Evolutionary conservation across 78 protist genomes (phyloP).

Genomic region (Capsaspora owczarzaki): DNA sequence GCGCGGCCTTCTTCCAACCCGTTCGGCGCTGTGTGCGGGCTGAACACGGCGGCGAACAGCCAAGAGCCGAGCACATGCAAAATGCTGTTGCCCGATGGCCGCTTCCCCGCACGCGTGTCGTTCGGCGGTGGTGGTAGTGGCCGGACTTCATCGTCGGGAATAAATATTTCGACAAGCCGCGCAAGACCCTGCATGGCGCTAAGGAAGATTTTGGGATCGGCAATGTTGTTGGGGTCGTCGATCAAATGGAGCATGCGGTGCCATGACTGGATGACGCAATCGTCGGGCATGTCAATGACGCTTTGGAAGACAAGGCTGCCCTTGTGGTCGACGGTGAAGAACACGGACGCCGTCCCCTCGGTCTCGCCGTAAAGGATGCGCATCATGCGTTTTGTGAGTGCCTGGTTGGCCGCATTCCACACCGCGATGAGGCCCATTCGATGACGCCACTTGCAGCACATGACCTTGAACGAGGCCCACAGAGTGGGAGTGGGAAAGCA

Average conservation of each 20-base stretch:
- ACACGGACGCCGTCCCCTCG: not conserved
- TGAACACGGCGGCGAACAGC: not conserved
- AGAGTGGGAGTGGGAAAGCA: not conserved
- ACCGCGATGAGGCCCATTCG: not conserved
- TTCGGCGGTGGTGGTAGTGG: not conserved
- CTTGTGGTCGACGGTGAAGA: too few species aligned
- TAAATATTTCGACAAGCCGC: not conserved
- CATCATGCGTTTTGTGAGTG: not conserved
- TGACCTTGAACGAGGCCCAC: not conserved
- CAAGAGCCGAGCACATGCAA: not conserved
- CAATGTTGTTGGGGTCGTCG: not conserved
- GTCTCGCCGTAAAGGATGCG: not conserved
- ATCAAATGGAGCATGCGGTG: constrained; percentile 1
- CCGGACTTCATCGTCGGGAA: not conserved
- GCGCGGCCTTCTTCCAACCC: not conserved
- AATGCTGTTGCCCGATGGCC: not conserved
- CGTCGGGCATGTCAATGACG: not conserved
- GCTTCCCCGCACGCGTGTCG: too few species aligned
- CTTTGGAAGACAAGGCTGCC: not conserved
- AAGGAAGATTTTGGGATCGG: not conserved
- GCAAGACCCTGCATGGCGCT: not conserved
- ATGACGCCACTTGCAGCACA: not conserved
- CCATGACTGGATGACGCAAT: not conserved
- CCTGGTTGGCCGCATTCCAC: not conserved
- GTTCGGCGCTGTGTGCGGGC: not conserved